phyloP scores from a whole-genome alignment of 2,329 filamentous ascomycete species.

The Cercospora zeae-maydis region DNA sequence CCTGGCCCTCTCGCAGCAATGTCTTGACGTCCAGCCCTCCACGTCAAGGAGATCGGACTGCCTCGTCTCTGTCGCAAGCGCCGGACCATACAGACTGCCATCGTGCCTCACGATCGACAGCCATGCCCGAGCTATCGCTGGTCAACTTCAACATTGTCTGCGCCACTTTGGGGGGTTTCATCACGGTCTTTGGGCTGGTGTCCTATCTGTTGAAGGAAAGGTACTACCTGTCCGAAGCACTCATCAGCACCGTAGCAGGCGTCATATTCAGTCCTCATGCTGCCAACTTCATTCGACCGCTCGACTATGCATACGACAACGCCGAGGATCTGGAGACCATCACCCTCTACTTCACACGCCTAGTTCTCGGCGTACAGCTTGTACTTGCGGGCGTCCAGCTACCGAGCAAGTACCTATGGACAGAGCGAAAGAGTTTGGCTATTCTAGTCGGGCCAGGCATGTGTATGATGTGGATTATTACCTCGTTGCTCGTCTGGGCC shows the following conservation, averaged over 20 bases:
- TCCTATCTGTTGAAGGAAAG: constrained; percentile 87
- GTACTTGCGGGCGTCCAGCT: constrained; percentile 85
- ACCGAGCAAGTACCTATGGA: constrained; percentile 73
- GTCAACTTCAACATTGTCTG: constrained; percentile 81
- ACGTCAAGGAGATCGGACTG: background rate
- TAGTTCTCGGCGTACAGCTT: constrained; percentile 86
- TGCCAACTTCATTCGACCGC: constrained; percentile 67
- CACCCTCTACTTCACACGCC: constrained; percentile 77
- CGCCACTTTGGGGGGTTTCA: constrained; percentile 77
- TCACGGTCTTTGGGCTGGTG: constrained; percentile 84
- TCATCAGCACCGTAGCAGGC: constrained; percentile 79
- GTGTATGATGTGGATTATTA: constrained; percentile 80
- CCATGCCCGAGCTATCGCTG: constrained; percentile 56
- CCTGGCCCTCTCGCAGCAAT: background rate
- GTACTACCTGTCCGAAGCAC: constrained; percentile 87
- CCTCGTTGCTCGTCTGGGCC: constrained; percentile 73
- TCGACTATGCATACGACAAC: constrained; percentile 65
- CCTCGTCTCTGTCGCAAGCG: background rate
- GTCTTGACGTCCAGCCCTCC: background rate
- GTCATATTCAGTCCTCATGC: constrained; percentile 74
- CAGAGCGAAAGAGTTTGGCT: constrained; percentile 71
- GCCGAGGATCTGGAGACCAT: constrained; percentile 62
- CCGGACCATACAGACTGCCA: background rate
- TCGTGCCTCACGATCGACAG: background rate
- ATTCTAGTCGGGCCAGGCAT: constrained; percentile 80